Percentiles rank a stretch among this genome's conserved stretches.
Evolutionary conservation across 2,329 filamentous ascomycete species (phyloP).

Genomic region (Alternaria sp.): DNA sequence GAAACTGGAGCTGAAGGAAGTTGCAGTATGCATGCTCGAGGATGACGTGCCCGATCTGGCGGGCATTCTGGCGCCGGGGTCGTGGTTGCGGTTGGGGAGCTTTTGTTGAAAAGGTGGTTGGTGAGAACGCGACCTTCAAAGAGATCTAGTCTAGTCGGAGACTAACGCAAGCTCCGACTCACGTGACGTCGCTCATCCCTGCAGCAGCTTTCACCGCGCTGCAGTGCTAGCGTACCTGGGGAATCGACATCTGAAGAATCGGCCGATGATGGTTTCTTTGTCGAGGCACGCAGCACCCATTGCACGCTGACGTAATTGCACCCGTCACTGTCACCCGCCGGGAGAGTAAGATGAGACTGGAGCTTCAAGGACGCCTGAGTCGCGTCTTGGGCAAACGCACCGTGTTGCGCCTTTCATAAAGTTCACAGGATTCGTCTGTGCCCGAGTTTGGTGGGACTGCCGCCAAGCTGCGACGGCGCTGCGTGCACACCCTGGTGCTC

Average conservation of each 20-base stretch:
- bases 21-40: conserved; percentile 45
- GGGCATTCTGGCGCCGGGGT: conserved; percentile 34
- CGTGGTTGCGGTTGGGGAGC: conserved; percentile 13
- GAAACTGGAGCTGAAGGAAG: conserved; percentile 45
- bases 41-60: conserved; percentile 45
- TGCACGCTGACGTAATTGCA: not conserved
- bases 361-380: conserved; percentile 7
- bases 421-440: conserved; percentile 6
- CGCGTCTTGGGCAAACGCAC: conserved; percentile 6
- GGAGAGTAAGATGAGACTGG: conserved; percentile 4
- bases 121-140: conserved; percentile 25
- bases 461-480: conserved; percentile 7
- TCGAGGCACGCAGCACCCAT: not conserved
- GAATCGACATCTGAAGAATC: not conserved
- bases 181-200: conserved; percentile 27
- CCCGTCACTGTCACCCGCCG: not conserved
- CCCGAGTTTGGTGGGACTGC: conserved; percentile 13
- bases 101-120: conserved; percentile 33
- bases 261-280: not conserved
- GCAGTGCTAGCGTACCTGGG: not conserved
- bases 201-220: conserved; percentile 15
- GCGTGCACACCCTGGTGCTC: not conserved
- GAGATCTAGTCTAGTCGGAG: conserved; percentile 7
- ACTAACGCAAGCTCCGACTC: conserved; percentile 18
- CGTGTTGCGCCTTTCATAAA: conserved; percentile 7